Evolutionary conservation across 2,329 filamentous ascomycete species (phyloP), one percentile per base, ranked within the genome.

Genomic region (Cercospora citrullina): DNA sequence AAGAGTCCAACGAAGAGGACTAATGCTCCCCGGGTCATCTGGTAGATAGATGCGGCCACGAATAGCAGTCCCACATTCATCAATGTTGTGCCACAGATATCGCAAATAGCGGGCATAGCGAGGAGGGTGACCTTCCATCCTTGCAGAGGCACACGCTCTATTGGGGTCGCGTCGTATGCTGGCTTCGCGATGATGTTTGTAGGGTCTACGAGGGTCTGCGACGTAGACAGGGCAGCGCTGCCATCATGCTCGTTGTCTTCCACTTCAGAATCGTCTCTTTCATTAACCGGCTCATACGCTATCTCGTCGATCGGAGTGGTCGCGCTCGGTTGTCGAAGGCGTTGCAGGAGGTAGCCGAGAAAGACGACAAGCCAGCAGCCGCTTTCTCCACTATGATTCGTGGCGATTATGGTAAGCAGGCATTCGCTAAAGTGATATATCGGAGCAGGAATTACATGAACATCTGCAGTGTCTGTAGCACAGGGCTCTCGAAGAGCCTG

Each of bases 41-140:
- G 95, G 81, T 97, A 99, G 76, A 99, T 97, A 69, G 92, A 96
- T 1, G 95, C 93, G 12, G 92, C 95, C 26, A 98, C 94, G 78
- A 98, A 94, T 60, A 98, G 85, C 72, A 99, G 85, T 3, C 95
- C 95, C 4, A 93, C 91, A 77, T 99, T 99, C 94, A 99, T 98
- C 65, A 98, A 86, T 4, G 95, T 99, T 4, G 95, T 99, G 59
- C 93, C 95, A 26, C 91, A 89, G 72, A 98, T 97, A 78, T 99
- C 95, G 81, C 94, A 97, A 77, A 93, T 90, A 51, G 95, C 92
- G 1, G 95, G 95, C 10, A 96, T 83, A 7, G 93, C 90, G 64
- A 99, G 86, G 31, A 98, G 80, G 4, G 90, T 76, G 21, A 97
- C 85, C 69, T 87, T 90, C 80, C 84, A 87, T 10, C 94, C 94